Evolutionary conservation across 176 grass and related monocot genomes (phyloP).

Genomic region (Ananas comosus): DNA sequence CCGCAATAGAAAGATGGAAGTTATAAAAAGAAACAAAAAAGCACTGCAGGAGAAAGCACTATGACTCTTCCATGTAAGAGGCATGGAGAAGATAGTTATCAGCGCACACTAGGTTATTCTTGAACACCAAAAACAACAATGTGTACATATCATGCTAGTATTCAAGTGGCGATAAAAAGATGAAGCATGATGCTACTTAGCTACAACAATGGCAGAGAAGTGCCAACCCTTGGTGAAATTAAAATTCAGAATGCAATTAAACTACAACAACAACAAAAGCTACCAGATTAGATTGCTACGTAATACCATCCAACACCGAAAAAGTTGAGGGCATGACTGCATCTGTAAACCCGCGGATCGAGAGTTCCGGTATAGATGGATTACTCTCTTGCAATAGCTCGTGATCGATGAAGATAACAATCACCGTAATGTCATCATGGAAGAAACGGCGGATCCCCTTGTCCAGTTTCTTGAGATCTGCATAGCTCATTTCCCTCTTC

Average conservation of each 20-base stretch:
- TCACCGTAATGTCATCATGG: conserved; percentile 52
- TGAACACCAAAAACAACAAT: neutral
- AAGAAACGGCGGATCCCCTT: conserved; percentile 50
- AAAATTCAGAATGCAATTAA: conserved; percentile 8
- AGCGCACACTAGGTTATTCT: neutral
- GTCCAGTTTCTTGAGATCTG: conserved; percentile 46
- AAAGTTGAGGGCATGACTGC: conserved; percentile 52
- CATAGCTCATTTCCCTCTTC: conserved; percentile 48
- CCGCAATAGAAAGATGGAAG: too few relatives aligned
- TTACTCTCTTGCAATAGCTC: conserved; percentile 28
- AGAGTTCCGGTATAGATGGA: conserved; percentile 51
- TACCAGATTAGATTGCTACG: conserved; percentile 30
- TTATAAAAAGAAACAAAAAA: too few relatives aligned
- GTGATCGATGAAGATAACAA: conserved; percentile 45
- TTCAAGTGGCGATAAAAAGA: neutral
- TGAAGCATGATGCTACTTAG: neutral
- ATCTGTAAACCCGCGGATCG: conserved; percentile 76
- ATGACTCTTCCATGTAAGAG: too few relatives aligned
- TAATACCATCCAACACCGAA: conserved; percentile 55
- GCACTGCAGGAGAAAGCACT: too few relatives aligned
- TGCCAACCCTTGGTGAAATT: neutral
- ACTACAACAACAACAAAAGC: conserved; percentile 1
- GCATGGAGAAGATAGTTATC: too few relatives aligned
- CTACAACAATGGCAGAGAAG: neutral
- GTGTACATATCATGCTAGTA: neutral